Evolutionary conservation across 2,329 filamentous ascomycete genomes (phyloP), one percentile per base, ranked within the genome.

Genomic region (Fusarium fujikuroi): DNA sequence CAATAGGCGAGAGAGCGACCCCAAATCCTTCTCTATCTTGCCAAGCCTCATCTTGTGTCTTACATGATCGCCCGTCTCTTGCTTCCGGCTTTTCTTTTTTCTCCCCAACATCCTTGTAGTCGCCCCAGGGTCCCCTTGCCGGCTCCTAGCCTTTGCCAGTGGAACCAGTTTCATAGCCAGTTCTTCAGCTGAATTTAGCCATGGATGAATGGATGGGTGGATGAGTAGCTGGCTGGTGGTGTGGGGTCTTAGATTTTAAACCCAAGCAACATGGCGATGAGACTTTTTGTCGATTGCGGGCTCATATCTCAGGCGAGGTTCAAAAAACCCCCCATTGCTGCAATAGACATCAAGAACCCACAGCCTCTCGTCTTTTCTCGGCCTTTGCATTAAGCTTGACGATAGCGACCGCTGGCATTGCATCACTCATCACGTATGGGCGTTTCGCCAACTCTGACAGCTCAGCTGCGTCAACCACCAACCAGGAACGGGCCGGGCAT

Each of bases 401-500:
- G 23, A 40, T 69, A 60, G 59, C 39, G 46, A 50, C 50, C 50
- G 23, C 44, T 62, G 32, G 25, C n/a, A 52, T 52, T 52, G 32
- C 49, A 36, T 19, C 36, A 34, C 37, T 60, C 36, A 21, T 44
- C 60, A 56, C 50, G 36, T 61, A 37, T 52, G 42, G 52, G 36
- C 42, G 54, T 37, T 25, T 43, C 61, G 60, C 42, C 50, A 72
- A 52, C 46, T n/a, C 66, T 74, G 67, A 69, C 63, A 65, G 67
- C 44, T 72, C 44, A 69, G 67, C 16, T 72, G 54, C 54, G 34
- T 54, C 19, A 53, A 44, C 34, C 9, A 44, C 40, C 59, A 74
- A 25, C 46, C 59, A 72, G 67, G 67, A 73, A 74, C 71, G 63
- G 71, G 62, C 60, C 70, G 63, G 70, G 23, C 25, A 62, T 62